These are phyloP conservation scores for Puccinia triticina DNA, from an alignment of 1,284 basidiomycete genomes.

Conservation along the genomic window DNA sequence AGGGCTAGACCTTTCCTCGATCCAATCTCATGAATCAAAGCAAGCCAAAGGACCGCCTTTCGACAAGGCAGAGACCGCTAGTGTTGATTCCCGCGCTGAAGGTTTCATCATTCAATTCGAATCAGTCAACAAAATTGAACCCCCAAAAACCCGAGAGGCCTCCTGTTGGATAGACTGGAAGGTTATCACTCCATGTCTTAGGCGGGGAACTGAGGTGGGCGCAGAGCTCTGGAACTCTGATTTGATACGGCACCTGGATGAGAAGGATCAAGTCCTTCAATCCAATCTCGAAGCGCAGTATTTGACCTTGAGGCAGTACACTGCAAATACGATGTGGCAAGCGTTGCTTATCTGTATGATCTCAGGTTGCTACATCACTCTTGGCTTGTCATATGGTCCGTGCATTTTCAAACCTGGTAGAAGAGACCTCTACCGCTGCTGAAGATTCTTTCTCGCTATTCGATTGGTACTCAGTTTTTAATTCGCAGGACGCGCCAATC, in stretches of 20 bases:
- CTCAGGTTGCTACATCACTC: background rate
- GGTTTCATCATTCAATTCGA: background rate
- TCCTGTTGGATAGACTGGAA: background rate
- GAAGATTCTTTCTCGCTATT: too few relatives aligned
- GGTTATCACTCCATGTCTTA: slow-evolving; percentile 5
- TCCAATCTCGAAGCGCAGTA: slow-evolving; percentile 10
- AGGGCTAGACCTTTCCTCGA: background rate
- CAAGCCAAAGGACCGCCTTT: background rate
- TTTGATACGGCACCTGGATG: slow-evolving; percentile 16
- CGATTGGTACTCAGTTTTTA: background rate
- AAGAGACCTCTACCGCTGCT: too few relatives aligned
- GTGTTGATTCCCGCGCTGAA: background rate
- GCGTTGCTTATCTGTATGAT: slow-evolving; percentile 9
- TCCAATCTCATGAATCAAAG: background rate
- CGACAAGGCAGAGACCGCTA: background rate
- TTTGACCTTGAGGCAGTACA: slow-evolving; percentile 7
- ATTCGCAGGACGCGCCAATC: background rate
- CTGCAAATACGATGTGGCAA: slow-evolving; percentile 18
- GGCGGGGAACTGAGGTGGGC: slow-evolving; percentile 4
- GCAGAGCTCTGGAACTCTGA: slow-evolving; percentile 3
- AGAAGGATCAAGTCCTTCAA: slow-evolving; percentile 7
- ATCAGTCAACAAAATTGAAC: background rate
- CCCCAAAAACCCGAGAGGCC: background rate
- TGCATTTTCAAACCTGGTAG: too few relatives aligned
- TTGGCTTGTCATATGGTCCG: slow-evolving; percentile 5